phyloP scores from a whole-genome alignment of 768 basidiomycete genomes.

The Fomitopsis serialis region DNA sequence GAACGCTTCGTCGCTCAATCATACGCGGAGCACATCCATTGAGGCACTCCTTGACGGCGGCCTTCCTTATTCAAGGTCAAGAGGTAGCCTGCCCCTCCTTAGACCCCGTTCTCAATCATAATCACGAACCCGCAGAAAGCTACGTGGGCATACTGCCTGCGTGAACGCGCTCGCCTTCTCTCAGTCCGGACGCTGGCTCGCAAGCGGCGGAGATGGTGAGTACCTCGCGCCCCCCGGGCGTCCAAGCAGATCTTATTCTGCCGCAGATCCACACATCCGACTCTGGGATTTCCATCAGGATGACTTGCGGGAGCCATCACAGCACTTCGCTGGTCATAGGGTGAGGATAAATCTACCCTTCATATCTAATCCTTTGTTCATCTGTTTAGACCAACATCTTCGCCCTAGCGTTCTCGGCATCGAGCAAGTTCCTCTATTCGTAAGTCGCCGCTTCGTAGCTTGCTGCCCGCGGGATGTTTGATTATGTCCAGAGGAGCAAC shows the following conservation, averaged over 20 bases:
- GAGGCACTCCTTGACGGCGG: slow-evolving; percentile 10
- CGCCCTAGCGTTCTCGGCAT: slow-evolving; percentile 63
- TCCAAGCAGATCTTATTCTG: background rate
- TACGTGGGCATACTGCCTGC: slow-evolving; percentile 30
- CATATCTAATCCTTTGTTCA: background rate
- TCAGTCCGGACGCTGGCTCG: slow-evolving; percentile 31
- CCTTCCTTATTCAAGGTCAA: slow-evolving; percentile 22
- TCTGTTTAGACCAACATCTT: slow-evolving; percentile 59
- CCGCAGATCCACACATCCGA: slow-evolving; percentile 24
- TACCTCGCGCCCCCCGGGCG: background rate
- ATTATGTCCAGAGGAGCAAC: slow-evolving; percentile 21
- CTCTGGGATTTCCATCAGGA: slow-evolving; percentile 35
- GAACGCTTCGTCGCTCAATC: background rate
- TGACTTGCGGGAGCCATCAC: slow-evolving; percentile 19
- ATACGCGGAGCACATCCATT: background rate
- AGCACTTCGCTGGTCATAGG: slow-evolving; percentile 21
- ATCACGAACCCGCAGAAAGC: slow-evolving; percentile 19
- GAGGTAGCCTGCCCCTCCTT: background rate
- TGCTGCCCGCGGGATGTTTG: too few species aligned
- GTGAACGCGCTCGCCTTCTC: slow-evolving; percentile 33
- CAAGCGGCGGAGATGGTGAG: slow-evolving; percentile 34
- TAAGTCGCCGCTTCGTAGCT: slow-evolving; percentile 30
- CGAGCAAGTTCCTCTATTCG: slow-evolving; percentile 61
- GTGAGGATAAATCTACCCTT: slow-evolving; percentile 13
- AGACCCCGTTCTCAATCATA: background rate